A percentile compares a stretch with the other conserved stretches of the same genome.
phyloP scores from a whole-genome alignment of 441 rosid species.

The Isatis lusitanica region DNA sequence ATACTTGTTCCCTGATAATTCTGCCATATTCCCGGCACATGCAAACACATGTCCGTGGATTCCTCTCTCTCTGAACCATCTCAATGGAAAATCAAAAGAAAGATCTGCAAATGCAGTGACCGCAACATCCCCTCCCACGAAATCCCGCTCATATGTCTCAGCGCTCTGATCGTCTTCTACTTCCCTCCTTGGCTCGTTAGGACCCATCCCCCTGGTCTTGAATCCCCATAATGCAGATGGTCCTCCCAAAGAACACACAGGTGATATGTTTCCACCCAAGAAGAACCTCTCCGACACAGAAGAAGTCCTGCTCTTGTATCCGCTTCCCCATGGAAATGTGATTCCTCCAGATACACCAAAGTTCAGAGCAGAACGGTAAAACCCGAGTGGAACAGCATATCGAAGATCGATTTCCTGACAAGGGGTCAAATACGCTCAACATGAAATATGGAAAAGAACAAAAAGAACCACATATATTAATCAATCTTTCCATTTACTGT shows the following conservation, averaged over 20 bases:
- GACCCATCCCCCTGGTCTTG: conserved; percentile 68
- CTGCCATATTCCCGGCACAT: conserved; percentile 75
- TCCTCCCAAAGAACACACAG: conserved; percentile 74
- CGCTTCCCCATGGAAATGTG: conserved; percentile 71
- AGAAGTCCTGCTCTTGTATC: conserved; percentile 49
- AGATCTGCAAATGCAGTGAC: conserved; percentile 77
- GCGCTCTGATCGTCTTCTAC: conserved; percentile 38
- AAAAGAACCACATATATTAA: background rate
- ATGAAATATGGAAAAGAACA: background rate
- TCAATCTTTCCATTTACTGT: background rate
- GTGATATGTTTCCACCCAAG: conserved; percentile 82
- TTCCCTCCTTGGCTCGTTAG: conserved; percentile 67
- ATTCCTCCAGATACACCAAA: conserved; percentile 72
- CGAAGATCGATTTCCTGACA: conserved; percentile 73
- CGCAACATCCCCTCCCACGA: conserved; percentile 82
- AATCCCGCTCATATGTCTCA: conserved; percentile 54
- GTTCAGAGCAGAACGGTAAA: conserved; percentile 67
- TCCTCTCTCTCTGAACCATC: conserved; percentile 75
- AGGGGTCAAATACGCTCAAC: background rate
- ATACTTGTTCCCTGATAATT: conserved; percentile 63
- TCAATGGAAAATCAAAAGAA: conserved; percentile 80
- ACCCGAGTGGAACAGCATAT: conserved; percentile 76
- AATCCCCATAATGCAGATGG: conserved; percentile 82
- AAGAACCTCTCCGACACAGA: conserved; percentile 81
- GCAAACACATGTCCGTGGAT: conserved; percentile 81